Evolutionary conservation across 257 asterid species (phyloP).

Genomic region (Gynochthodes officinalis): DNA sequence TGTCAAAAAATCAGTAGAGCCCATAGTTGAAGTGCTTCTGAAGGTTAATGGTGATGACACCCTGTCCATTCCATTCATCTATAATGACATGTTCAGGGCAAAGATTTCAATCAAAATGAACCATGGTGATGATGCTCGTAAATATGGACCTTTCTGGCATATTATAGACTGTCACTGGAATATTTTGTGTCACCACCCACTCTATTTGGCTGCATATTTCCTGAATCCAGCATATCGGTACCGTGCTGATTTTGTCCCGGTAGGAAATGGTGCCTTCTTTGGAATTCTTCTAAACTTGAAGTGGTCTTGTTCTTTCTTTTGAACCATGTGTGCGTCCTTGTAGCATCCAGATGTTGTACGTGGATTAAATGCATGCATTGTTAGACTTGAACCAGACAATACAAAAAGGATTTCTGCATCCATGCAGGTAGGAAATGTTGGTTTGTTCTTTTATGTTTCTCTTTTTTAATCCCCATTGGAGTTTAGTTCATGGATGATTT

Average conservation of each 20-base stretch:
- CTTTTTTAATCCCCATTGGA: not conserved
- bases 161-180: constrained; percentile 71
- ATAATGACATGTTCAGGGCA: constrained; percentile 68
- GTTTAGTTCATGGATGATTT: not conserved
- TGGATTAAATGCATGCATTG: constrained; percentile 87
- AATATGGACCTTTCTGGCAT: constrained; percentile 73
- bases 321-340: constrained; percentile 28
- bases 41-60: constrained; percentile 60
- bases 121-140: constrained; percentile 69
- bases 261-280: constrained; percentile 36
- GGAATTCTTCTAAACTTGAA: constrained; percentile 10
- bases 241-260: constrained; percentile 80
- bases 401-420: constrained; percentile 89
- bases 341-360: constrained; percentile 89
- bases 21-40: constrained; percentile 72
- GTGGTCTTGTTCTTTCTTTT: constrained; percentile 15
- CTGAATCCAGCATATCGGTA: constrained; percentile 81
- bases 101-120: constrained; percentile 62
- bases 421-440: constrained; percentile 59
- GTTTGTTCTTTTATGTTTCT: not conserved
- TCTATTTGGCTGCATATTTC: constrained; percentile 80
- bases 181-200: constrained; percentile 75
- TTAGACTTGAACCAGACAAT: constrained; percentile 70
- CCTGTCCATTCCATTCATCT: constrained; percentile 75
- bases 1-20: constrained; percentile 73